Conservation (phyloP, 331 rosid genomes). For the Pyrus hybrid region DNA sequence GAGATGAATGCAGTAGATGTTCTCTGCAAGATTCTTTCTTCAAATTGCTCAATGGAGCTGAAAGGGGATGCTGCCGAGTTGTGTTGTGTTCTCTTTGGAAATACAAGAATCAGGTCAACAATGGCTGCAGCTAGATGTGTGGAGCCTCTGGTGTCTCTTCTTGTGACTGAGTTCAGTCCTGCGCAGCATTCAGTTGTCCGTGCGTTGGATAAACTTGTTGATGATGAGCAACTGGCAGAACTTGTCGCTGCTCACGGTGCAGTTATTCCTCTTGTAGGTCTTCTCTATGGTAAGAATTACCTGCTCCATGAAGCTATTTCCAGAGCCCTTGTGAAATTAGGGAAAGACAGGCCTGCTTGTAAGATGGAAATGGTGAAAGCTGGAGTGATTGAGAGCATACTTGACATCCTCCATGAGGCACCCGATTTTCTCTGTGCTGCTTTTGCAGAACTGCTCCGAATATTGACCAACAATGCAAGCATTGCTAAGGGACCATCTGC, state of each 20-base stretch:
- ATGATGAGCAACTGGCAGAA: slow-evolving; percentile 97
- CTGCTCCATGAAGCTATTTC: slow-evolving; percentile 93
- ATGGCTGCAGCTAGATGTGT: slow-evolving; percentile 91
- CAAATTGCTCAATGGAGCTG: slow-evolving; percentile 80
- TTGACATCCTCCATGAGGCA: slow-evolving; percentile 75
- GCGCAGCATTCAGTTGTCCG: slow-evolving; percentile 90
- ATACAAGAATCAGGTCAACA: slow-evolving; percentile 93
- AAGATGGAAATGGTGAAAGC: slow-evolving; percentile 98
- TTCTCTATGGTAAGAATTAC: slow-evolving; percentile 77
- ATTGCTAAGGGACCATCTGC: slow-evolving; percentile 94
- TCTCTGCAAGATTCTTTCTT: slow-evolving; percentile 90
- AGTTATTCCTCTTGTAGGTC: slow-evolving; percentile 89
- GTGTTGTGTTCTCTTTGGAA: slow-evolving; percentile 90
- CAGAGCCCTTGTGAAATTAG: slow-evolving; percentile 86
- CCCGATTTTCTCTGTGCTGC: slow-evolving; percentile 88
- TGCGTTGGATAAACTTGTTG: slow-evolving; percentile 92
- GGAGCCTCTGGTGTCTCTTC: slow-evolving; percentile 95
- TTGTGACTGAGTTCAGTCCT: slow-evolving; percentile 68
- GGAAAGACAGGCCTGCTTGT: slow-evolving; percentile 96
- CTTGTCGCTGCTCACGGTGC: slow-evolving; percentile 91
- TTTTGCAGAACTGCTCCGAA: slow-evolving; percentile 84
- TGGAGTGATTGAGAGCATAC: slow-evolving; percentile 82
- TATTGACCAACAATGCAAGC: slow-evolving; percentile 92
- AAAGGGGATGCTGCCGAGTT: slow-evolving; percentile 95
- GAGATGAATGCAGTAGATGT: slow-evolving; percentile 99